These are phyloP conservation scores for Boletus coccyginus DNA, from an alignment of 768 basidiomycete genomes.

Conservation along the genomic window DNA sequence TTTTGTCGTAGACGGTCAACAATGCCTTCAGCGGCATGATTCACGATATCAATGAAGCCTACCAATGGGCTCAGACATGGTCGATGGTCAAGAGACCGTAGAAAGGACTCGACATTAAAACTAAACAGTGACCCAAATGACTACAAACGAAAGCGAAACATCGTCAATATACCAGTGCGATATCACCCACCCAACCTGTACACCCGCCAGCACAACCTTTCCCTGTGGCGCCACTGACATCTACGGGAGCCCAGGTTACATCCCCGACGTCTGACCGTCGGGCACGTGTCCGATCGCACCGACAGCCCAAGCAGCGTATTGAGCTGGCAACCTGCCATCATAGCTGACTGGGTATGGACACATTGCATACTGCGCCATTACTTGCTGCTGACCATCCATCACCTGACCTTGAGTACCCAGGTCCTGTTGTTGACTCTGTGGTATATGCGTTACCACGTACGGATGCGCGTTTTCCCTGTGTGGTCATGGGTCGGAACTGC, in stretches of 20 bases:
- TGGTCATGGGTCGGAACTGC: constrained; percentile 31
- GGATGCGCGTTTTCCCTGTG: constrained; percentile 27
- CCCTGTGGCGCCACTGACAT: constrained; percentile 31
- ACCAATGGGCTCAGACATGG: constrained; percentile 32
- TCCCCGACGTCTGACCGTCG: constrained; percentile 26
- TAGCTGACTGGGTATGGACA: constrained; percentile 31
- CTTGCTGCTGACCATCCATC: constrained; percentile 25
- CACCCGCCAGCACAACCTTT: constrained; percentile 32
- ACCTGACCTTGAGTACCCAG: constrained; percentile 22
- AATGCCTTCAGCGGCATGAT: constrained; percentile 51
- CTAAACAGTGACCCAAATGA: constrained; percentile 11
- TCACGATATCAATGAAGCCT: constrained; percentile 1
- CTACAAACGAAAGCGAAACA: constrained; percentile 1
- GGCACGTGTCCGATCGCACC: constrained; percentile 19
- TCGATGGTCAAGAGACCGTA: constrained; percentile 9
- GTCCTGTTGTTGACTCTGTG: constrained; percentile 30
- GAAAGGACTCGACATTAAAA: not conserved
- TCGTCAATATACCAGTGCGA: constrained; percentile 4
- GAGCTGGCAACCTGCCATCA: constrained; percentile 16
- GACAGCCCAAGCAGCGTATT: constrained; percentile 26
- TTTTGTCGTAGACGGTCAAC: constrained; percentile 96
- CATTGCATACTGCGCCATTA: constrained; percentile 30
- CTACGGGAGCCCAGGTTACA: constrained; percentile 30
- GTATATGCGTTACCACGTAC: constrained; percentile 22
- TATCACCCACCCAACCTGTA: constrained; percentile 30